Evolutionary conservation across 1,139 yeast genomes (phyloP).

Genomic region (Geotrichum carabidarum): DNA sequence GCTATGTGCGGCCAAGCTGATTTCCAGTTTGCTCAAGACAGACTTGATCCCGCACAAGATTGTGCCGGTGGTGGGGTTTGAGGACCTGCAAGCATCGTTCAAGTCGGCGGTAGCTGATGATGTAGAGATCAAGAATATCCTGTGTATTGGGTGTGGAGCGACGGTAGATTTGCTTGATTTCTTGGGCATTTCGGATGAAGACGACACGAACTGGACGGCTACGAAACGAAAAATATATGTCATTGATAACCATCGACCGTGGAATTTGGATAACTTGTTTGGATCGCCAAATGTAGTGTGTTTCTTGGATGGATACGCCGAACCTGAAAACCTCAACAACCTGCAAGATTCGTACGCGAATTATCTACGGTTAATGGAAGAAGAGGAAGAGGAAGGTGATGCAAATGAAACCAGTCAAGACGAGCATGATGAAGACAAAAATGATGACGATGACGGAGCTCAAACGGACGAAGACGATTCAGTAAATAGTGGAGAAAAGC

Average conservation of each 20-base stretch:
- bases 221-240: constrained; percentile 53
- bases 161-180: constrained; percentile 80
- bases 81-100: constrained; percentile 66
- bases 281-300: constrained; percentile 79
- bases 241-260: constrained; percentile 90
- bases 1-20: constrained; percentile 77
- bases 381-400: constrained; percentile 24
- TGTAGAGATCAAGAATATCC: constrained; percentile 63
- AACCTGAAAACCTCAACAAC: constrained; percentile 24
- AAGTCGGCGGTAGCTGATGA: constrained; percentile 49
- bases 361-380: constrained; percentile 23
- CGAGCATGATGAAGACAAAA: constrained; percentile 13
- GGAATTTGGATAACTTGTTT: constrained; percentile 90
- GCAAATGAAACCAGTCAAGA: constrained; percentile 21
- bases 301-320: constrained; percentile 78
- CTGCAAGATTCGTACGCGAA: constrained; percentile 32
- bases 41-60: constrained; percentile 83
- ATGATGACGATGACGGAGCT: neutral
- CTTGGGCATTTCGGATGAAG: constrained; percentile 57
- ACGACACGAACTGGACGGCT: constrained; percentile 22
- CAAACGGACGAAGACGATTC: constrained; percentile 13
- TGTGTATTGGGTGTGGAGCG: constrained; percentile 93
- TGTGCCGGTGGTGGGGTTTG: constrained; percentile 91
- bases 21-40: constrained; percentile 64
- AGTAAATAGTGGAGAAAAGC: constrained; percentile 9